Evolutionary conservation across 1,284 basidiomycete species (phyloP).

Genomic region (Moniliella sp.): DNA sequence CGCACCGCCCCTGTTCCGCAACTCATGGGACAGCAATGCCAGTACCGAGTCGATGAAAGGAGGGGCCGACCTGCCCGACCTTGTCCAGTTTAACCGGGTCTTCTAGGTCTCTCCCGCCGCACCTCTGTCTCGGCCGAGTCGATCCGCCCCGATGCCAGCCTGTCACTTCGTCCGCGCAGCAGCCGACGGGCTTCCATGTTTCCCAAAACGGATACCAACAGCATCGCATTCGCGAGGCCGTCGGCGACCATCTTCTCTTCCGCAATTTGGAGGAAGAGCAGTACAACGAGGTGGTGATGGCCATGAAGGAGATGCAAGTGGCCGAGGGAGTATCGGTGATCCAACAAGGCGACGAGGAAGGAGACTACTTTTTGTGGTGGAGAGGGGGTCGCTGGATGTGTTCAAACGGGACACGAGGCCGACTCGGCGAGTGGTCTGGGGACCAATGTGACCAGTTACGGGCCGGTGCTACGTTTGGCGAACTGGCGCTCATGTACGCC

Average conservation of each 20-base stretch:
- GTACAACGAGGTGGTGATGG: slow-evolving; percentile 68
- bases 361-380: slow-evolving; percentile 95
- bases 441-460: slow-evolving; percentile 45
- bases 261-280: slow-evolving; percentile 89
- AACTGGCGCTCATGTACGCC: slow-evolving; percentile 91
- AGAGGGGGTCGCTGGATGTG: slow-evolving; percentile 65
- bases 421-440: slow-evolving; percentile 5
- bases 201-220: slow-evolving; percentile 69
- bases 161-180: slow-evolving; percentile 9
- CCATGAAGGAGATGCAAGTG: slow-evolving; percentile 74
- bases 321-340: slow-evolving; percentile 62
- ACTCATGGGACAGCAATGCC: not conserved
- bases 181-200: slow-evolving; percentile 40
- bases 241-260: slow-evolving; percentile 77
- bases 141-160: slow-evolving; percentile 39
- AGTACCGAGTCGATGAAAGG: not conserved
- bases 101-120: no score
- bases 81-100: slow-evolving; percentile 51
- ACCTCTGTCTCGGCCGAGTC: slow-evolving; percentile 94
- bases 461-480: slow-evolving; percentile 71
- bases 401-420: slow-evolving; percentile 42
- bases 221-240: slow-evolving; percentile 62
- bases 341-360: slow-evolving; percentile 82
- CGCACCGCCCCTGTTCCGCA: no score
- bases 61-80: not conserved